phyloP scores from a whole-genome alignment of 176 grass and related monocot genomes.

The Hordeum vulgare region DNA sequence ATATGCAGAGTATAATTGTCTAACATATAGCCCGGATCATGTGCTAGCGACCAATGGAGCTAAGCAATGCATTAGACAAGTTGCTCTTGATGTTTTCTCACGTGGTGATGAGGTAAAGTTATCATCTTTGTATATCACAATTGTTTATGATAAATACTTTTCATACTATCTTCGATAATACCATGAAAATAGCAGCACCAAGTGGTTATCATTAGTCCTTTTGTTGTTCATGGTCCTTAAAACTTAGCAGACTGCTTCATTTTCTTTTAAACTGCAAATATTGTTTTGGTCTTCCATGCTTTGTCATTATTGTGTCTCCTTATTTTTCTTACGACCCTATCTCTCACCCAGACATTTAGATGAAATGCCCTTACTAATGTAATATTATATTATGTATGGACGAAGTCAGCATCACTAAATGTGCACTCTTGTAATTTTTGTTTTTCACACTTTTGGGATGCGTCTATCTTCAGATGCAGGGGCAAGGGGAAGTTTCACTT shows the following conservation, averaged over 20 bases:
- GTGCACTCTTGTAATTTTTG: no score
- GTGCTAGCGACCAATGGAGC: conserved; percentile 72
- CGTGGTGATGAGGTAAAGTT: conserved; percentile 65
- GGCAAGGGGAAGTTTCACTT: no score
- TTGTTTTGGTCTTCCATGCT: neutral
- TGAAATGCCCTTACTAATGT: no score
- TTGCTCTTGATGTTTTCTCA: conserved; percentile 55
- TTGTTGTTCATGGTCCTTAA: neutral
- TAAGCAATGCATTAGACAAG: conserved; percentile 72
- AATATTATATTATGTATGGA: no score
- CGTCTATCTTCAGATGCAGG: no score
- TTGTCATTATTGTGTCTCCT: neutral
- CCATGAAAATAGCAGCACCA: neutral
- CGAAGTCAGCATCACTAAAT: no score
- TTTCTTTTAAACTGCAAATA: neutral
- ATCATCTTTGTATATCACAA: neutral
- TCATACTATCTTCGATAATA: neutral
- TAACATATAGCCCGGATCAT: conserved; percentile 58
- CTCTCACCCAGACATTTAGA: no score
- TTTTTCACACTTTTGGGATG: no score
- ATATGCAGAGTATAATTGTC: conserved; percentile 60
- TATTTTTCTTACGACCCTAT: neutral
- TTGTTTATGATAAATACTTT: neutral
- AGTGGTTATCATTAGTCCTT: neutral
- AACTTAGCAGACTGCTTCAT: neutral